These are phyloP conservation scores for Mychonastes homosphaera DNA, from an alignment of 139 green algal species.

Conservation along the genomic window DNA sequence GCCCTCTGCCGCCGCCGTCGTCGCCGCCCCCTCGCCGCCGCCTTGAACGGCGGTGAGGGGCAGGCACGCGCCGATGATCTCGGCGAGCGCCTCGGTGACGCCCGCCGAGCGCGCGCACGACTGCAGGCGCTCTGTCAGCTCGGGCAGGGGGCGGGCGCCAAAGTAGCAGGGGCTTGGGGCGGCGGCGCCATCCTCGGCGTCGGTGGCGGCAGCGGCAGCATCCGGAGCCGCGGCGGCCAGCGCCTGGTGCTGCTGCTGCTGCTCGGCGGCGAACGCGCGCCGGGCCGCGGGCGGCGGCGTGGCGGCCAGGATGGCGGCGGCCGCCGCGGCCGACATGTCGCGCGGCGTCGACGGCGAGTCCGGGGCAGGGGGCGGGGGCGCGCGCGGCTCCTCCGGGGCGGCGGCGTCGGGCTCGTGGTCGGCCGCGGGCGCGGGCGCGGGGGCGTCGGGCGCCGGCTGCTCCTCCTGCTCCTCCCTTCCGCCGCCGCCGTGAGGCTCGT, in stretches of 20 bases:
- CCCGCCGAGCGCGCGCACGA: too few species aligned
- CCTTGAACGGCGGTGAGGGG: too few species aligned
- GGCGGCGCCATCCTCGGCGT: background rate
- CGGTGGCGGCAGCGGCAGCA: background rate
- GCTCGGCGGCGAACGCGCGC: background rate
- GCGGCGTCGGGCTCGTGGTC: background rate
- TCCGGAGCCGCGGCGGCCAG: background rate
- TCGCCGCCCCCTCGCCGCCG: background rate
- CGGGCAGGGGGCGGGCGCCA: too few species aligned
- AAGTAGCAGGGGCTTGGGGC: background rate
- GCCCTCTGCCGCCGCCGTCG: background rate
- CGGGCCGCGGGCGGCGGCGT: background rate
- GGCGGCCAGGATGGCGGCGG: constrained; percentile 2
- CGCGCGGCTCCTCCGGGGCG: background rate
- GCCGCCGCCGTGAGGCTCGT: too few species aligned
- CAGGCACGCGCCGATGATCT: too few species aligned
- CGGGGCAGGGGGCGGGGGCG: too few species aligned
- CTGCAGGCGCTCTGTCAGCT: too few species aligned
- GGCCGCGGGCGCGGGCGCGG: too few species aligned
- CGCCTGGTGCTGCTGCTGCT: constrained; percentile 6
- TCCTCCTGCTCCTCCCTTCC: too few species aligned
- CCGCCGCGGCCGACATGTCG: too few species aligned
- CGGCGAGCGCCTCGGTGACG: background rate
- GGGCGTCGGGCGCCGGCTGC: too few species aligned
- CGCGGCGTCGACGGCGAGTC: too few species aligned